Base-by-base conservation (phyloP, 768 basidiomycete genomes). In the Cubamyces sp. region DNA sequence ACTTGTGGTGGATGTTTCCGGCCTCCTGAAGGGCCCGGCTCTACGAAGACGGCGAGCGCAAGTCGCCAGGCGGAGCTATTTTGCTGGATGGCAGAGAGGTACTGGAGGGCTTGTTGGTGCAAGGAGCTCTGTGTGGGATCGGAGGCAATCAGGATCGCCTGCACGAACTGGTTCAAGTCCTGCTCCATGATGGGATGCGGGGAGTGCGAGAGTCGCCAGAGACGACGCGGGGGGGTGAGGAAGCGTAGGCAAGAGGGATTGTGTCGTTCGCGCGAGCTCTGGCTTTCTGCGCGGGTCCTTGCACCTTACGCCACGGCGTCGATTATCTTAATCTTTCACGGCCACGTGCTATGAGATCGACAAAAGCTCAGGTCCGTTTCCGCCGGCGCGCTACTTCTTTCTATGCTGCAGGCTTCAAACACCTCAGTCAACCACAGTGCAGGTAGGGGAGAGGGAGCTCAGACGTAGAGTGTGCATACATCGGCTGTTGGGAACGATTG, bases 141-240 rank as follows among this genome's bases (percentile, higher is more conserved):
- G 62, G 90, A 90, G 53, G 94, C 95, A 77, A 96, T 89, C 71
- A 83, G 78, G 75, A 96, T 94, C 50, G 95, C 95, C 76, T 88
- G 90, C 18, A 91, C 86, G 65, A 91, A 80, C 73, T 85, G 88
- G 67, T 88, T 84, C 68, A 89, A 80, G 77, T 90, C 86, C 70
- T 84, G 86, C 40, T 91, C 87, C 91, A 92, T 92, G 41, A 23
- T 39, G 37, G 52, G 26, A 6, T 39, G 70, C 57, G 54, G 50
- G 53, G 52, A 41, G 39, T 51, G 54, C 50, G 18, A 9, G 54
- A 63, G 66, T 64, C 67, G 57, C 64, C 57, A 63, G 61, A 62
- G 62, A 62, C 55, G 66, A 50, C 62, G 62, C 23, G 49, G 49
- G 48, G 19, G 54, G 8, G 37, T 49, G 54, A 51, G 59, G 18